A percentile compares a stretch with the other conserved stretches of the same genome.
phyloP scores from a whole-genome alignment of 768 basidiomycete genomes.

The Tylopilus vinaceipallidus region DNA sequence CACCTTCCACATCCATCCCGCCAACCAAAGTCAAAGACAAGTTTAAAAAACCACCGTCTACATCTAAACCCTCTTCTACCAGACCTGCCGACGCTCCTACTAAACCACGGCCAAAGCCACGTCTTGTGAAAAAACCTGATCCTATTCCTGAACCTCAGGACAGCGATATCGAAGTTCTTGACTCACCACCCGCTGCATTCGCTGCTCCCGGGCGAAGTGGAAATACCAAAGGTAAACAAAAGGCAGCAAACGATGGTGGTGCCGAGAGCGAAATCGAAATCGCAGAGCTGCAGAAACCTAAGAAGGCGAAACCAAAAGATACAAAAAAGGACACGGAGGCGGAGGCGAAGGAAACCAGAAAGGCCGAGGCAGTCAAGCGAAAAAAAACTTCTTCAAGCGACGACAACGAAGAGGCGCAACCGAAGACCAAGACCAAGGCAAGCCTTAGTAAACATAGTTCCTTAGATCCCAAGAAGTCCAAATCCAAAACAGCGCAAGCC shows the following conservation, averaged over 20 bases:
- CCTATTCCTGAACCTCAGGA: slow-evolving; percentile 22
- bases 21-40: slow-evolving; percentile 17
- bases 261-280: slow-evolving; percentile 14
- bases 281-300: slow-evolving; percentile 30
- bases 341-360: slow-evolving; percentile 29
- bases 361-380: slow-evolving; percentile 22
- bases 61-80: slow-evolving; percentile 19
- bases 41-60: slow-evolving; percentile 10
- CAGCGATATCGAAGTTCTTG: slow-evolving; percentile 33
- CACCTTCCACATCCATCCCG: slow-evolving; percentile 14
- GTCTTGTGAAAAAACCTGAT: slow-evolving; percentile 13
- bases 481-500: slow-evolving; percentile 12
- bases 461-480: slow-evolving; percentile 23
- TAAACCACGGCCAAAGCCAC: slow-evolving; percentile 26
- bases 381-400: slow-evolving; percentile 25
- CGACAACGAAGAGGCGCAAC: slow-evolving; percentile 10
- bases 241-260: slow-evolving; percentile 22
- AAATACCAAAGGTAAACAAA: slow-evolving; percentile 42
- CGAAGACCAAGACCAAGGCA: slow-evolving; percentile 18
- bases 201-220: slow-evolving; percentile 22
- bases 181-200: slow-evolving; percentile 6
- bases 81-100: slow-evolving; percentile 15
- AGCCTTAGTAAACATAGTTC: slow-evolving; percentile 19
- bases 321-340: slow-evolving; percentile 15
- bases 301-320: slow-evolving; percentile 18